These are phyloP conservation scores for Fusarium sp. DNA, from an alignment of 2,329 filamentous ascomycete species.

Conservation along the genomic window DNA sequence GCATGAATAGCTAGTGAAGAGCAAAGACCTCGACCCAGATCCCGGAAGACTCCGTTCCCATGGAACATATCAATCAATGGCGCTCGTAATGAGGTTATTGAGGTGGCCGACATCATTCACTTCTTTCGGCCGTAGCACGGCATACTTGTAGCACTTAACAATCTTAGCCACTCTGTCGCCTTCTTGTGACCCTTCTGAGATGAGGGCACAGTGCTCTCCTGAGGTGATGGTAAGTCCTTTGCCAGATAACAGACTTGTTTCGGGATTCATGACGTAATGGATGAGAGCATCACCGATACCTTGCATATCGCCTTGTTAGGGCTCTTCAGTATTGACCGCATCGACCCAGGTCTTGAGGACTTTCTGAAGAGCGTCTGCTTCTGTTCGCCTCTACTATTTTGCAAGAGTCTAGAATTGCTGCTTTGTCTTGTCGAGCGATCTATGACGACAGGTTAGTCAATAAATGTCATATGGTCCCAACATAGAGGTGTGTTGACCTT, in stretches of 20 bases:
- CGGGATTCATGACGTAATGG: rapidly evolving
- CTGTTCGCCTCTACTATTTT: rapidly evolving
- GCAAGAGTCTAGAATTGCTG: rapidly evolving
- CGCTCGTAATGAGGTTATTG: not conserved
- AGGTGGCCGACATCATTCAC: not conserved
- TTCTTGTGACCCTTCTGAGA: not conserved
- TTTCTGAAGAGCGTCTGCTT: not conserved
- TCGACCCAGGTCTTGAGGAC: not conserved
- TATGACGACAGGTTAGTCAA: rapidly evolving
- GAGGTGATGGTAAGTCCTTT: not conserved
- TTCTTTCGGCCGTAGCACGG: not conserved
- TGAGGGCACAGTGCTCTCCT: not conserved
- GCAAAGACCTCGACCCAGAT: too few species aligned
- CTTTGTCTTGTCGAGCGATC: not conserved
- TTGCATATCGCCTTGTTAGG: too few species aligned
- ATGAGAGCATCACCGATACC: not conserved
- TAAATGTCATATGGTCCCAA: rapidly evolving
- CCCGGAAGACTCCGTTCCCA: too few species aligned
- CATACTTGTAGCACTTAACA: not conserved
- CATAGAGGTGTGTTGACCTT: not conserved
- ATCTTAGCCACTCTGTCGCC: not conserved
- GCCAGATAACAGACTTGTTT: not conserved
- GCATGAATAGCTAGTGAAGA: too few species aligned
- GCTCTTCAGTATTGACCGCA: not conserved
- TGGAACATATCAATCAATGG: not conserved